phyloP scores from a whole-genome alignment of 371 early-diverging fungal genomes.

The Zancudomyces culisetae region DNA sequence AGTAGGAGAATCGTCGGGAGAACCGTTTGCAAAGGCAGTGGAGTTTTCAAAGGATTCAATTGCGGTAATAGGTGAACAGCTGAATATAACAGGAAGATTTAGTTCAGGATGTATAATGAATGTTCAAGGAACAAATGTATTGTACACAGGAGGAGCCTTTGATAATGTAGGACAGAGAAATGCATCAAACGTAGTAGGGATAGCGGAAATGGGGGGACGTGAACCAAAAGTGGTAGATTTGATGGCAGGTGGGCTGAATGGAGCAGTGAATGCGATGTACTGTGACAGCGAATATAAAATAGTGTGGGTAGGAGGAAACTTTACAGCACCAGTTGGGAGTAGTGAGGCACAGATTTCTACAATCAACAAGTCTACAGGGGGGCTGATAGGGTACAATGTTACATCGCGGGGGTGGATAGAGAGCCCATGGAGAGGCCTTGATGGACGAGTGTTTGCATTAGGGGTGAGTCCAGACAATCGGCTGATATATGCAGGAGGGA shows the following conservation, averaged over 20 bases:
- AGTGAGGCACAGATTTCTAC: conserved; percentile 9
- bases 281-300: conserved; percentile 29
- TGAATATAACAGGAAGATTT: conserved; percentile 3
- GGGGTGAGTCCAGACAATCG: conserved; percentile 4
- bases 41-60: neutral
- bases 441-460: conserved; percentile 17
- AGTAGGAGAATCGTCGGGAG: too few species aligned
- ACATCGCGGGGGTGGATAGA: conserved; percentile 7
- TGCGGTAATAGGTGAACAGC: neutral
- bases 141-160: neutral
- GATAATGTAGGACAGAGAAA: neutral
- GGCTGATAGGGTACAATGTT: conserved; percentile 12
- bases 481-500: conserved; percentile 20
- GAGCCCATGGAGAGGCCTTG: conserved; percentile 16
- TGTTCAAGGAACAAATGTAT: neutral
- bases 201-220: conserved; percentile 15
- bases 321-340: conserved; percentile 11
- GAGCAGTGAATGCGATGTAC: conserved; percentile 36
- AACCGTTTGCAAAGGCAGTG: neutral
- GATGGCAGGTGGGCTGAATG: conserved; percentile 41
- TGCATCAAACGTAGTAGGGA: conserved; percentile 2
- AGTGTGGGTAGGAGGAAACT: conserved; percentile 24
- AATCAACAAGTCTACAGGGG: conserved; percentile 11
- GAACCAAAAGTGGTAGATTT: conserved; percentile 30
- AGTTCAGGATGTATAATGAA: neutral